Conservation (phyloP, 163 green algal genomes). For the Trebouxia gelatinosa region DNA sequence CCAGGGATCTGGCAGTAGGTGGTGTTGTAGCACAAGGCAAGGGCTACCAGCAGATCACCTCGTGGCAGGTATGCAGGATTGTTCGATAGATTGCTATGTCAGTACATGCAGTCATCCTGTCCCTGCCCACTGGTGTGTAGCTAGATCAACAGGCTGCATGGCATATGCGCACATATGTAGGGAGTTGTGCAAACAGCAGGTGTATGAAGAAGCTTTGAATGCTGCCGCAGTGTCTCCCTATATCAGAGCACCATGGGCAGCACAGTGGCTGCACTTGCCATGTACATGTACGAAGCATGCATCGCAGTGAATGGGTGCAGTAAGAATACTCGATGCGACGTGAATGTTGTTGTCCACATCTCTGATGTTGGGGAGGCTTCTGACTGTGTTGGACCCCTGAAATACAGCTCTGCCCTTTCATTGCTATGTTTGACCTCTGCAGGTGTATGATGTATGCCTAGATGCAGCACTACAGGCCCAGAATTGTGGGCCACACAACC, state of each 20-base stretch:
- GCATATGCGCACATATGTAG: not conserved
- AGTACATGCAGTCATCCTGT: not conserved
- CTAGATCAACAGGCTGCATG: not conserved
- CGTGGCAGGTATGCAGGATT: conserved; percentile 30
- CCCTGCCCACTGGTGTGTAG: not conserved
- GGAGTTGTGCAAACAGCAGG: not conserved
- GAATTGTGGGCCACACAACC: conserved; percentile 46
- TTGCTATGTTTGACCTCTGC: conserved; percentile 4
- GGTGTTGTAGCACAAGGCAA: conserved; percentile 20
- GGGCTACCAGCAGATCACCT: conserved; percentile 35
- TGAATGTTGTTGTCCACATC: no score
- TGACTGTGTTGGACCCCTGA: no score
- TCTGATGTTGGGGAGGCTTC: no score
- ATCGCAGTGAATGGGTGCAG: not conserved
- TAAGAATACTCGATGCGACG: not conserved
- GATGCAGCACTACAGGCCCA: conserved; percentile 55
- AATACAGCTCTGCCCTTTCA: no score
- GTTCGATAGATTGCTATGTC: not conserved
- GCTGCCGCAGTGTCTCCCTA: not conserved
- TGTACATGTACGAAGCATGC: not conserved
- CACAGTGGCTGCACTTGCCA: not conserved
- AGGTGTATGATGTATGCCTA: conserved; percentile 72
- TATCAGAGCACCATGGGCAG: no score
- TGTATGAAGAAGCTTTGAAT: not conserved
- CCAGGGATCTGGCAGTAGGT: conserved; percentile 1